These are phyloP conservation scores for Tricholomella constricta DNA, from an alignment of 768 basidiomycete species.

Conservation along the genomic window DNA sequence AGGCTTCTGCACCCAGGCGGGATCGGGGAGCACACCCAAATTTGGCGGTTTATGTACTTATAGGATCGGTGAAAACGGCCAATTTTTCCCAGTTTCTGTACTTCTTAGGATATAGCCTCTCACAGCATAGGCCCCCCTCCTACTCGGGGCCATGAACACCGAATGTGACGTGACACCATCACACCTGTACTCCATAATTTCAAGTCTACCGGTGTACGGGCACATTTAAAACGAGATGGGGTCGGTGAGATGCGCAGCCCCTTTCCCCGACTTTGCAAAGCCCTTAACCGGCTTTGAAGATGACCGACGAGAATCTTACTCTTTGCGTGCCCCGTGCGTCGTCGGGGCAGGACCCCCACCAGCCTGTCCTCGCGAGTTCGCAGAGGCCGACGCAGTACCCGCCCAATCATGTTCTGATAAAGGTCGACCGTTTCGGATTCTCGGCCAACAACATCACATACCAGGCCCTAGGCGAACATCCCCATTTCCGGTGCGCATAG, in stretches of 20 bases:
- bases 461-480: conserved; percentile 54
- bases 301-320: conserved; percentile 22
- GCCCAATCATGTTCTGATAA: conserved; percentile 51
- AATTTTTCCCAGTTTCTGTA: too few relatives aligned
- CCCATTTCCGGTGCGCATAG: conserved; percentile 46
- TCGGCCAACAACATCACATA: conserved; percentile 75
- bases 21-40: too few relatives aligned
- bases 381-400: conserved; percentile 27
- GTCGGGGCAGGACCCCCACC: conserved; percentile 25
- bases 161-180: background rate
- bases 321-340: conserved; percentile 36
- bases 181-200: background rate
- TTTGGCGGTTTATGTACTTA: too few relatives aligned
- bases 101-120: too few relatives aligned
- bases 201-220: background rate
- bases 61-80: too few relatives aligned
- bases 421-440: conserved; percentile 69
- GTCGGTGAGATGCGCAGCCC: background rate
- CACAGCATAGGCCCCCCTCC: too few relatives aligned
- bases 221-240: background rate
- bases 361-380: conserved; percentile 24
- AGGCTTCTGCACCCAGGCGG: too few relatives aligned
- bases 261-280: background rate
- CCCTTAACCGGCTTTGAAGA: background rate
- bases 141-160: background rate